A percentile compares a stretch with the other conserved stretches of the same genome.
Conservation (phyloP, 1,139 yeast species). For the Kodamaea derodonti region DNA sequence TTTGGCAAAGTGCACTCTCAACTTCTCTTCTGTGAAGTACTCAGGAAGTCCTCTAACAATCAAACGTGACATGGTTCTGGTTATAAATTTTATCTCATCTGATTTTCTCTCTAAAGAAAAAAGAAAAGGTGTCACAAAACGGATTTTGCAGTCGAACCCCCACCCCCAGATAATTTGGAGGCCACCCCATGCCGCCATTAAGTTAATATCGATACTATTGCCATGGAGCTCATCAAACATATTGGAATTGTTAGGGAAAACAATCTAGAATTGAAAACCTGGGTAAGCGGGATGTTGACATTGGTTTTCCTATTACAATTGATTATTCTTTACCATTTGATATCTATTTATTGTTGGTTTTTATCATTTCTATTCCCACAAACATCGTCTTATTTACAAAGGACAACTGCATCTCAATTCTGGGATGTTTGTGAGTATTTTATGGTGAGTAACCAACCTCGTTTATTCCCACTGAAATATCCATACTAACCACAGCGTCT, state of each 20-base stretch:
- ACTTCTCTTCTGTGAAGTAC: slow-evolving; percentile 72
- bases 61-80: slow-evolving; percentile 69
- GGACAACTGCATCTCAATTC: slow-evolving; percentile 22
- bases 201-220: no score
- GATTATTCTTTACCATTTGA: slow-evolving; percentile 21
- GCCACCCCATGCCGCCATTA: no score
- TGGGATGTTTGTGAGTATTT: slow-evolving; percentile 36
- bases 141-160: no score
- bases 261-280: not conserved
- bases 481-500: slow-evolving; percentile 18
- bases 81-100: slow-evolving; percentile 3
- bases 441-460: slow-evolving; percentile 24
- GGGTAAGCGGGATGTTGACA: slow-evolving; percentile 6
- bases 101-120: not conserved
- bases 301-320: slow-evolving; percentile 14
- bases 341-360: slow-evolving; percentile 18
- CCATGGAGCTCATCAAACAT: slow-evolving; percentile 23
- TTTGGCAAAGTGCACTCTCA: slow-evolving; percentile 63
- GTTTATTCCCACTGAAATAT: no score
- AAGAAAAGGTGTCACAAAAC: not conserved
- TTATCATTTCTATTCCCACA: slow-evolving; percentile 25
- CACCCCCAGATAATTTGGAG: no score
- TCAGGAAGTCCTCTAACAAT: slow-evolving; percentile 92
- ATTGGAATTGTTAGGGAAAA: slow-evolving; percentile 12
- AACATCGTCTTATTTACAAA: slow-evolving; percentile 20